Evolutionary conservation across 78 protist genomes (phyloP), one percentile per base, ranked within the genome.

Genomic region (Trichosphaerium sp.): DNA sequence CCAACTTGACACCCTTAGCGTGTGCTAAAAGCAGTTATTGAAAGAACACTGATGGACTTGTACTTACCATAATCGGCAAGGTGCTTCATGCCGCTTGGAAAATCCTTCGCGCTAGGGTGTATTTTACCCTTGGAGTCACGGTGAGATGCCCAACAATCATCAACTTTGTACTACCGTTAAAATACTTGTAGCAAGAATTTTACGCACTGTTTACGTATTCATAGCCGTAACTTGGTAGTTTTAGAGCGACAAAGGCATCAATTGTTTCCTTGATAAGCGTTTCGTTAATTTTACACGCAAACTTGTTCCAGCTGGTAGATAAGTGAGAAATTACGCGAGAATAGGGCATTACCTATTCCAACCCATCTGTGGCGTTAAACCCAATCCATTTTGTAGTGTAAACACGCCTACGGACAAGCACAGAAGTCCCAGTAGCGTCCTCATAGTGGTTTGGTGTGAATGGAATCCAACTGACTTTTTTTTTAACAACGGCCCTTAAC

Each of bases 51-150:
- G 7, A 65, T 26, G n/a, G n/a, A n/a, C 49, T 29, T 11, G 42
- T 14, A 11, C 37, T n/a, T 7, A n/a, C 37, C 61, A 69, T 83
- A 89, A 43, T 79, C 81, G 12, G 86, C 89, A 43, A 89, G 65
- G 32, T 62, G 59, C 14, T 26, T 25, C 35, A 90, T 88, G 42
- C 94, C 94, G 38, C 39, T 25, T 38, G 94, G 90, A 65, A 90
- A 90, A 10, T 58, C 28, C 3, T 7, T 77, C 34, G 94, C 64
- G 66, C 88, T 92, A n/a, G 83, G 55, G 43, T 26, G 18, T 23
- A 71, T 55, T 10, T 18, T 25, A 7, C 58, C 58, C 12, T 71
- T 34, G 11, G 43, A 57, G 21, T 35, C 49, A 1, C 74, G 34
- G 74, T 18, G 12, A 56, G 26, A 21, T n/a, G 15, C 37, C 69